Evolutionary conservation across 2,329 filamentous ascomycete species (phyloP), one percentile per base, ranked within the genome.

Genomic region (Ceratocystiopsis minuta): DNA sequence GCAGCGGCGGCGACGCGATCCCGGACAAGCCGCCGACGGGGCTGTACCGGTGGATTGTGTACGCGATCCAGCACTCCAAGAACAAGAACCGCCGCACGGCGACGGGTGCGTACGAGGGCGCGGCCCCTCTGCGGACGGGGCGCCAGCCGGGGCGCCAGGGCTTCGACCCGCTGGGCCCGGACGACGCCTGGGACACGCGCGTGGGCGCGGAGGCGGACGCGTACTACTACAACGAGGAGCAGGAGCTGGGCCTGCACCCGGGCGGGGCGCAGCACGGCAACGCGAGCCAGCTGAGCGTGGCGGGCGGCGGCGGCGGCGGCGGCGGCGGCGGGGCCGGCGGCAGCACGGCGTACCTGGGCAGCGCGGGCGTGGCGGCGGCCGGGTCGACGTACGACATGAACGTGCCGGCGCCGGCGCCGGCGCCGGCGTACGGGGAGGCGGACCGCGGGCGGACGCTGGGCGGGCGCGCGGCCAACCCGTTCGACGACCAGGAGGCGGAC

Each of bases 101-200:
- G 0, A 65, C 70, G 2, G 82, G 80, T 49, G 78, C 78, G 38
- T 86, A 85, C 63, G 81, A 86, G 50, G 65, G 66, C 51, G 61
- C 69, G 6, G 54, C 61, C 7, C n/a, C n/a, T n/a, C n/a, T n/a
- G n/a, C n/a, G n/a, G n/a, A n/a, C n/a, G n/a, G n/a, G n/a, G n/a
- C n/a, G n/a, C n/a, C 42, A 53, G 52, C 48, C 57, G 32, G 61
- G 62, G 37, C 61, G 64, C 43, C 65, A 39, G 6, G 49, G 49
- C 5, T 51, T 49, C 35, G 75, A 77, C 2, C 66, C 75, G 4
- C 68, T 85, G 37, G 84, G 90, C 53, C 81, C 81, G 1, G 84
- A 92, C 55, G 82, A 87, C 54, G 82, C 83, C 2, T 93, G 85
- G 85, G 83, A 90, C 60, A 62, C 81, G 48, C 67, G 81, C 45